Base-by-base conservation (phyloP, 306 rosid species). In the Clitoria ternatea region DNA sequence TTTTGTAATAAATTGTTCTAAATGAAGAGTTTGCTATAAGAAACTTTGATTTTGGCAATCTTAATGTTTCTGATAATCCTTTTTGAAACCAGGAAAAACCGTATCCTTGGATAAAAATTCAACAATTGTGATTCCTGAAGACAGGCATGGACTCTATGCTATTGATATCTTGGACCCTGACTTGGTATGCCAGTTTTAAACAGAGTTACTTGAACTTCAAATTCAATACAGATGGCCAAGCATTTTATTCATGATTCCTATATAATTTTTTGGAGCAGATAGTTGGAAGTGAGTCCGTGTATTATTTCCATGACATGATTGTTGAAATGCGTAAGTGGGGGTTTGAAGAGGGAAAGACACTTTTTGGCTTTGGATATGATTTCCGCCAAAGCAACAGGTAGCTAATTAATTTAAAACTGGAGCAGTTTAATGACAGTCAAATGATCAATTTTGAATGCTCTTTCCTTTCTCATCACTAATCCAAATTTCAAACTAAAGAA, bases 361-460 rank as follows among this genome's bases (percentile, higher is more conserved):
- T 94, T 77, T 94, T 94, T 84, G 99, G 99, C 27, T 94, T 94
- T 86, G 99, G 99, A 7, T 94, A 94, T 80, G 99, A 94, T 79
- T 94, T 94, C 79, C 99, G 99, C 56, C 97, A 94, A 82, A 94
- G 99, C 79, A 94, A 89, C 86, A 91, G 99, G 98, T 94, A 87
- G 33, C 63, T 57, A 55, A 47, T 40, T 49, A 50, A 33, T 42
- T 50, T 20, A 19, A 73, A 35, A 49, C 56, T 66, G 5, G n/a
- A 42, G 27, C 2, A 24, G 27, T 45, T 36, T 24, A 47, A 24
- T 40, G 15, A 40, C 32, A 59, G 40, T 50, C 26, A 53, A 42
- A 59, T 43, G 37, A 48, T 35, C 10, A 9, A 17, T 52, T 48
- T 18, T 68, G 47, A 2, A 26, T 42, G 49, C 23, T 48, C 1